Conservation (phyloP, 2,329 filamentous ascomycete genomes). For the Calonectria naviculata region DNA sequence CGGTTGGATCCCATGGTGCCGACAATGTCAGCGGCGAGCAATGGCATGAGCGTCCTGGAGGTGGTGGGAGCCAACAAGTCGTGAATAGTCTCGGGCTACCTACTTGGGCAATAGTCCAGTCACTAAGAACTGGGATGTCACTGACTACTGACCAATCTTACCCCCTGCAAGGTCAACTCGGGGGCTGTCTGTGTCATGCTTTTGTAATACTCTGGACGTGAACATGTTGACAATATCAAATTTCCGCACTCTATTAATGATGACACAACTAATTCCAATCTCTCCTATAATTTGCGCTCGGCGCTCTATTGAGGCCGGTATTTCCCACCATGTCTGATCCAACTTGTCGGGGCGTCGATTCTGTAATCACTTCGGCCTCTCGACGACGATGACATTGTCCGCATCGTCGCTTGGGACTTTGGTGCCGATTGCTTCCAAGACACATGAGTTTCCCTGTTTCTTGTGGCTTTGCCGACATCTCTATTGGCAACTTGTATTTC, state of each 20-base stretch:
- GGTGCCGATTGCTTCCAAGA: neutral
- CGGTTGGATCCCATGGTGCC: conserved; percentile 11
- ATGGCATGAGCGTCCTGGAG: conserved; percentile 4
- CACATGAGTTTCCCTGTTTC: neutral
- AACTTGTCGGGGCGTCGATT: too few relatives aligned
- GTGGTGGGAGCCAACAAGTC: conserved; percentile 15
- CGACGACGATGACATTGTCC: neutral
- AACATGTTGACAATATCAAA: neutral
- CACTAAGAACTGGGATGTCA: neutral
- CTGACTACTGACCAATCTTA: neutral
- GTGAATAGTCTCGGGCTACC: neutral
- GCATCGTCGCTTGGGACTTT: neutral
- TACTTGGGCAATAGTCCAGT: neutral
- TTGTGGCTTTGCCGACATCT: neutral
- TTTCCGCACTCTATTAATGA: neutral
- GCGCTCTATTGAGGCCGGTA: neutral
- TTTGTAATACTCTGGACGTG: neutral
- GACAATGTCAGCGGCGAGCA: neutral
- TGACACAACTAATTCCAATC: too few relatives aligned
- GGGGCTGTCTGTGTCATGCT: neutral
- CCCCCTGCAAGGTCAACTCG: neutral
- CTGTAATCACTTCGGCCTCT: neutral
- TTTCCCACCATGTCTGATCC: neutral
- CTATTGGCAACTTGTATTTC: neutral
- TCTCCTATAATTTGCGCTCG: neutral